Percentiles rank a stretch among this genome's conserved stretches.
Evolutionary conservation across 2,329 filamentous ascomycete genomes (phyloP).

Genomic region (Arthrobotrys sphaeroides): DNA sequence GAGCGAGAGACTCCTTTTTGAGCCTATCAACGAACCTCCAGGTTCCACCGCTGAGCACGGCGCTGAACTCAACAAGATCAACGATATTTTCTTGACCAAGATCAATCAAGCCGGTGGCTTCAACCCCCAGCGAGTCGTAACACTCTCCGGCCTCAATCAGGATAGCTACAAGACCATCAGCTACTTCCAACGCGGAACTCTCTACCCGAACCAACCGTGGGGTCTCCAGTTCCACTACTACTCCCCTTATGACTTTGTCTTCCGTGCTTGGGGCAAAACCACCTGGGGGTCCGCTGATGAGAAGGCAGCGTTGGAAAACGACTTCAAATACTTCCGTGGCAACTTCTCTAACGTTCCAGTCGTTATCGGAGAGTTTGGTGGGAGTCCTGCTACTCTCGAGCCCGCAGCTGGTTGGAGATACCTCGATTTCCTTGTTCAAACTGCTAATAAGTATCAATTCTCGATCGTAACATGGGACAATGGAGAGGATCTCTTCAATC

Average conservation of each 20-base stretch:
- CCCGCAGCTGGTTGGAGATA: slow-evolving; percentile 70
- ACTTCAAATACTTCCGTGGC: slow-evolving; percentile 66
- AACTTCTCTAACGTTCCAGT: slow-evolving; percentile 64
- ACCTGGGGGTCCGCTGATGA: slow-evolving; percentile 70
- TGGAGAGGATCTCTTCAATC: slow-evolving; percentile 67
- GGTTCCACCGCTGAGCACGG: slow-evolving; percentile 66
- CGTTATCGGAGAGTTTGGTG: slow-evolving; percentile 70
- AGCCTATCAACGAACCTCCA: slow-evolving; percentile 70
- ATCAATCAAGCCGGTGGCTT: slow-evolving; percentile 68
- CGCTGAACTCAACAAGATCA: slow-evolving; percentile 67
- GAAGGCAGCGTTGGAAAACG: slow-evolving; percentile 64
- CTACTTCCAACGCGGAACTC: slow-evolving; percentile 66
- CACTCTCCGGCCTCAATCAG: slow-evolving; percentile 66
- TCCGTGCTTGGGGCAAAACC: slow-evolving; percentile 68
- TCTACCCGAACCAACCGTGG: slow-evolving; percentile 67
- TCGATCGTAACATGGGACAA: slow-evolving; percentile 70
- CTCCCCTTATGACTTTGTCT: slow-evolving; percentile 66
- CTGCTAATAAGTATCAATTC: slow-evolving; percentile 65
- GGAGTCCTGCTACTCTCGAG: slow-evolving; percentile 66
- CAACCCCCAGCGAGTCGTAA: slow-evolving; percentile 68
- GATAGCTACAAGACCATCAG: slow-evolving; percentile 67
- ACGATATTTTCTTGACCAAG: slow-evolving; percentile 67
- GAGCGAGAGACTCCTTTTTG: slow-evolving; percentile 67
- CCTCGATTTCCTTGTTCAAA: slow-evolving; percentile 67
- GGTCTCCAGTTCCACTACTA: slow-evolving; percentile 72